A percentile compares a stretch with the other conserved stretches of the same genome.
Evolutionary conservation across 2,329 filamentous ascomycete species (phyloP).

Genomic region (Pyrenochaeta sp.): DNA sequence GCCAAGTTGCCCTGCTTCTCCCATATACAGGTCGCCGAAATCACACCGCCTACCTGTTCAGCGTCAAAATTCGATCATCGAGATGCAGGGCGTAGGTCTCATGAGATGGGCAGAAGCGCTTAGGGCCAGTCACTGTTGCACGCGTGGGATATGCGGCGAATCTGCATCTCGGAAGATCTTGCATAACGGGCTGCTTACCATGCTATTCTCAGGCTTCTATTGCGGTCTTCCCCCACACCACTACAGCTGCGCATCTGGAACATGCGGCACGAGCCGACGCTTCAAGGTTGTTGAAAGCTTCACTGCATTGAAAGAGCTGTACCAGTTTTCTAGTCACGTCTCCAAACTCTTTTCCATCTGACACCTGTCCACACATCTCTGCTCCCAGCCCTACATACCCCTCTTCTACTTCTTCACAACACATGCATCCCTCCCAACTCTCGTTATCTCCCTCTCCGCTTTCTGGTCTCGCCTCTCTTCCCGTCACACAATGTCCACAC

Average conservation of each 20-base stretch:
- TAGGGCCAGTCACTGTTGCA: neutral
- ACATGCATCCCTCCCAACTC: neutral
- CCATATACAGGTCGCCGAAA: neutral
- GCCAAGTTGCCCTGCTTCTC: neutral
- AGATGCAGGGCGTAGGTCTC: neutral
- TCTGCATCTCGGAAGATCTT: slow-evolving; percentile 7
- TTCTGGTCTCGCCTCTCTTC: neutral
- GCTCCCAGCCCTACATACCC: slow-evolving; percentile 8
- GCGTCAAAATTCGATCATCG: neutral
- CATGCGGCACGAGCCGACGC: neutral
- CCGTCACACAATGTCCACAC: neutral
- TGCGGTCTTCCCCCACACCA: neutral
- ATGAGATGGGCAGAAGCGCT: neutral
- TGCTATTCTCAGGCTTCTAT: slow-evolving; percentile 2
- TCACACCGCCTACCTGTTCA: neutral
- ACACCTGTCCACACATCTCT: slow-evolving; percentile 15
- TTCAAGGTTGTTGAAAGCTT: neutral
- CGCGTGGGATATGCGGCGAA: neutral
- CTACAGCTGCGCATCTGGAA: neutral
- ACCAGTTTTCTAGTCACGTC: slow-evolving; percentile 14
- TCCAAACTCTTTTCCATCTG: slow-evolving; percentile 7
- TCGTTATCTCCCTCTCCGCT: slow-evolving; percentile 3
- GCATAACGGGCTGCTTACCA: slow-evolving; percentile 7
- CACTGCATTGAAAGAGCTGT: neutral
- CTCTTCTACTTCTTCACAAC: neutral